Base-by-base conservation (phyloP, 2,329 filamentous ascomycete species). In the Blumeria hordei region DNA sequence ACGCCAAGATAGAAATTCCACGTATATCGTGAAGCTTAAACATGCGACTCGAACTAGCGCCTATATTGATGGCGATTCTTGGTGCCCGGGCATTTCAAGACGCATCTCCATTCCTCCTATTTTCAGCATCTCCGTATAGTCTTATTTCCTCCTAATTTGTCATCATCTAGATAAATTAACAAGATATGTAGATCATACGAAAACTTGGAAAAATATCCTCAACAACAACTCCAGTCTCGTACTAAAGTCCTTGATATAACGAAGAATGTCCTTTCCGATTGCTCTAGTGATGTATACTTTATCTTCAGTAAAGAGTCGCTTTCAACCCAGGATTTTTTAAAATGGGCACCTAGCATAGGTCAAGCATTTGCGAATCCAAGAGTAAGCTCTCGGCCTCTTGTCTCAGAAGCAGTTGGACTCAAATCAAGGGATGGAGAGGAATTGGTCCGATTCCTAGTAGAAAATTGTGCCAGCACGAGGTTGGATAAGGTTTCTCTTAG, bases 71-170 rank as follows among this genome's bases (percentile, higher is more conserved):
- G 60, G 68, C 77, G 62, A 72, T 76, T 60, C 73, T 76, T 57
- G 72, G 74, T 28, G 79, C 74, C 47, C 71, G 78, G 58, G 88
- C 86, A 32, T 92, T 94, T 67, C 80, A 78, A 59, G 83, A 94
- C 68, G 87, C 88, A 1, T 88, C 86, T 55, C 90, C 92, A 16
- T 92, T 94, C 68, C 76, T 94, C 66, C 71, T 95, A 60, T 82
- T 93, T 67, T 95, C 90, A 35, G 90, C 61, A n/a, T 61, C 60
- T 6, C 55, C 56, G 62, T 64, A 61, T 34, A 62, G 58, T 51
- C 56, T 53, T 16, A 43, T 16, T 37, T 8, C 12, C 12, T 47
- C 2, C 21, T 11, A 9, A 8, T 11, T 3, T 49, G 10, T 10
- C 45, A 32, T 16, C 14, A 35, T 14, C 6, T 6, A 43, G 11